These are phyloP conservation scores for Chlorokybus atmophyticus DNA, from an alignment of 139 green algal species.

Conservation along the genomic window DNA sequence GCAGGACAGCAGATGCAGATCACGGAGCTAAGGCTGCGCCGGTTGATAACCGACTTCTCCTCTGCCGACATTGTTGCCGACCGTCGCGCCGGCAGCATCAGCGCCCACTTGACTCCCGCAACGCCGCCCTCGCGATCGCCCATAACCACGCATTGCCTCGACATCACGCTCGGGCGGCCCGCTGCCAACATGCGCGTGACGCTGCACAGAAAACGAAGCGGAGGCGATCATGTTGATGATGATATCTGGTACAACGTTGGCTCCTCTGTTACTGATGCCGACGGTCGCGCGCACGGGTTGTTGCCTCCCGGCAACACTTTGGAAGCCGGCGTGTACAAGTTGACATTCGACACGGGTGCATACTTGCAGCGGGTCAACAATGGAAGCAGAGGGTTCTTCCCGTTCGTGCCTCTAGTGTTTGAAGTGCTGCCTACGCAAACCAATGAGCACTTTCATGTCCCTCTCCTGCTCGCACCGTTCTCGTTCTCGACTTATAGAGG, in stretches of 20 bases:
- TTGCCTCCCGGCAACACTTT: conserved; percentile 41
- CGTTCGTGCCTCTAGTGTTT: conserved; percentile 57
- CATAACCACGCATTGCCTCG: conserved; percentile 89
- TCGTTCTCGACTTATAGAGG: conserved; percentile 88
- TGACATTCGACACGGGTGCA: conserved; percentile 57
- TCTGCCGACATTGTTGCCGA: no score
- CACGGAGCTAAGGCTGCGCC: conserved; percentile 81
- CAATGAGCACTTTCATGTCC: conserved; percentile 84
- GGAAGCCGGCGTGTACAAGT: conserved; percentile 53
- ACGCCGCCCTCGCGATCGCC: conserved; percentile 42
- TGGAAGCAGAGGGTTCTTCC: conserved; percentile 62
- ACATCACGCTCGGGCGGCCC: conserved; percentile 60
- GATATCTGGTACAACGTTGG: conserved; percentile 21
- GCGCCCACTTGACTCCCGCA: no score
- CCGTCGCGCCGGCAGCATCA: no score
- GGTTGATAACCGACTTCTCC: no score
- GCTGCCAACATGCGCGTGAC: conserved; percentile 17
- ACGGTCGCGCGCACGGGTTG: conserved; percentile 44
- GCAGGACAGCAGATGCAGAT: conserved; percentile 89
- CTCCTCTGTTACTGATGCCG: conserved; percentile 47
- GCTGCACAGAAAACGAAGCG: background rate
- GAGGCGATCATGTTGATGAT: conserved; percentile 31
- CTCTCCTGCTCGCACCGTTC: conserved; percentile 78
- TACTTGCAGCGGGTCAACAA: conserved; percentile 44
- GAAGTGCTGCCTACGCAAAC: conserved; percentile 43